These are phyloP conservation scores for Neofusicoccum laricinum DNA, from an alignment of 2,329 filamentous ascomycete genomes.

Conservation along the genomic window DNA sequence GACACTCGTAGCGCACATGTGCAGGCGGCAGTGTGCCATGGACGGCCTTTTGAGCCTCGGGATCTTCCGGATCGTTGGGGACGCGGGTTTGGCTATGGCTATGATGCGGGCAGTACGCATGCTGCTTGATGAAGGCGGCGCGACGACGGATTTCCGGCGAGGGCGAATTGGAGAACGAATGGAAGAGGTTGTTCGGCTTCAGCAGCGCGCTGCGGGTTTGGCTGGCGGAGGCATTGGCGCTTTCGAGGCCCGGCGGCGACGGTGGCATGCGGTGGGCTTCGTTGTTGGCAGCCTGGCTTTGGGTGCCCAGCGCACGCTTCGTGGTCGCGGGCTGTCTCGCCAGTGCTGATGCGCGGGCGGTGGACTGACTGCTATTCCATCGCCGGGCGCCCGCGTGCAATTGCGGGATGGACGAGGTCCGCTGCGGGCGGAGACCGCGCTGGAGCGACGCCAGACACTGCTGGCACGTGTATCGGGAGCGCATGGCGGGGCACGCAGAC, in stretches of 20 bases:
- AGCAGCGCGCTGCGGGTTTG: constrained; percentile 43
- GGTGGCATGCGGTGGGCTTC: constrained; percentile 32
- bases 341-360: constrained; percentile 23
- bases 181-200: constrained; percentile 80
- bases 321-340: constrained; percentile 25
- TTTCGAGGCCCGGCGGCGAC: constrained; percentile 24
- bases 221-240: constrained; percentile 25
- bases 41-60: constrained; percentile 57
- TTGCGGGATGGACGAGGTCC: constrained; percentile 23
- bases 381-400: constrained; percentile 22
- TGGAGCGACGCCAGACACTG: constrained; percentile 37
- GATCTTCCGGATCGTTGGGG: constrained; percentile 62
- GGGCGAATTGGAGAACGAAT: constrained; percentile 85
- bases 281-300: constrained; percentile 23
- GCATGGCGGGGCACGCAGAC: constrained; percentile 28
- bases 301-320: constrained; percentile 1
- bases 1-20: constrained; percentile 91
- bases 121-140: constrained; percentile 86
- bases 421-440: constrained; percentile 23
- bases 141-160: constrained; percentile 82
- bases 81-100: constrained; percentile 74
- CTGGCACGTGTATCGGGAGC: constrained; percentile 40
- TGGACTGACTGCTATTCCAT: constrained; percentile 32
- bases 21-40: constrained; percentile 63
- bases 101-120: constrained; percentile 90